Evolutionary conservation across 805 yeast species (phyloP).

Genomic region (Blastobotrys robertii): DNA sequence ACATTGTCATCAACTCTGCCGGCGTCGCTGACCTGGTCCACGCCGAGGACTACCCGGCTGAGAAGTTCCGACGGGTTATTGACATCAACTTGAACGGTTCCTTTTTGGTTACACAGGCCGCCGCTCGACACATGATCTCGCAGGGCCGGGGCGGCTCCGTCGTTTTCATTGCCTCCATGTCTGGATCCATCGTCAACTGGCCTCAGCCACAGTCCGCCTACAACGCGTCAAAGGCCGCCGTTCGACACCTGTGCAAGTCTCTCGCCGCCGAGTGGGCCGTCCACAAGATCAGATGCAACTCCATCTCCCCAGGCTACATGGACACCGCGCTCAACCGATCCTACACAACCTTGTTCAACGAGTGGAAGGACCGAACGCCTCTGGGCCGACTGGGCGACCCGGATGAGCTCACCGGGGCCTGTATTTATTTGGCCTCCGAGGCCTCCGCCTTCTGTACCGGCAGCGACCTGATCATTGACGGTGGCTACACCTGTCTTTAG

Average conservation of each 20-base stretch:
- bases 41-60: slow-evolving; percentile 58
- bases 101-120: slow-evolving; percentile 55
- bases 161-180: slow-evolving; percentile 61
- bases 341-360: slow-evolving; percentile 38
- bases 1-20: slow-evolving; percentile 52
- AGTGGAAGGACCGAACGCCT: slow-evolving; percentile 59
- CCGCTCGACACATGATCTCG: slow-evolving; percentile 55
- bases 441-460: slow-evolving; percentile 59
- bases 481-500: slow-evolving; percentile 38
- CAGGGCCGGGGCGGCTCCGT: slow-evolving; percentile 47
- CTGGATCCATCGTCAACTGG: slow-evolving; percentile 61
- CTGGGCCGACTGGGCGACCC: slow-evolving; percentile 63
- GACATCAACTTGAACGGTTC: slow-evolving; percentile 61
- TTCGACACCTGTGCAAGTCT: slow-evolving; percentile 55
- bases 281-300: slow-evolving; percentile 54
- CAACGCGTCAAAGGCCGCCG: slow-evolving; percentile 68
- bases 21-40: slow-evolving; percentile 62
- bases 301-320: slow-evolving; percentile 62
- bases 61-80: slow-evolving; percentile 52
- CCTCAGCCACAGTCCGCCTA: slow-evolving; percentile 65
- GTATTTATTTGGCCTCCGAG: slow-evolving; percentile 47
- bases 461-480: slow-evolving; percentile 56
- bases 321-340: slow-evolving; percentile 60
- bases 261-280: slow-evolving; percentile 69
- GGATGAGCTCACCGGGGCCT: slow-evolving; percentile 58